Evolutionary conservation across 106 monocot genomes (phyloP), one percentile per base, ranked within the genome.

Genomic region (Xerophyta viscosa): DNA sequence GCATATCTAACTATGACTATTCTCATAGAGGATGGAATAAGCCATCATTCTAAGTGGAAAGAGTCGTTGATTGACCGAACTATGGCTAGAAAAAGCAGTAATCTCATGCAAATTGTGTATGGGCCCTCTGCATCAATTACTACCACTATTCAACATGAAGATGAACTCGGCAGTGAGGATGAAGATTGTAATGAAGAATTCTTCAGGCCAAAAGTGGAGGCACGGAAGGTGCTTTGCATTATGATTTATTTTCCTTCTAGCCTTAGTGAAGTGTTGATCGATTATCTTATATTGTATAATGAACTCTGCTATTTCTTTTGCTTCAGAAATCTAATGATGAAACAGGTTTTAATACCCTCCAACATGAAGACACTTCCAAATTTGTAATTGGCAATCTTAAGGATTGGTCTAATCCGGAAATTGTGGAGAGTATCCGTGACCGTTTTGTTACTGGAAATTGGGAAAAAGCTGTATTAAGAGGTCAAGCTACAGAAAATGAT

Each of bases 361-460:
- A 69, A 66, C 54, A 49, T 46, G 85, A 98, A 65, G 85, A 90
- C 52, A 76, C 70, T 54, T 98, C 98, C 27, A 98, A 90, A 56
- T 79, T 82, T 29, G 2, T 55, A 3, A 70, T 51, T 43, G n/a
- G 12, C 31, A 28, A 54, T 57, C 29, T 81, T 8, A 89, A 76
- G 64, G 90, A 98, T 60, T 98, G 98, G 98, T 74, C 81, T 20
- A 50, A 74, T 57, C 65, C 64, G 72, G 74, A 85, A 13, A 55
- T 82, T 29, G 79, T 83, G 28, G 66, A 30, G 50, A 74, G 65
- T 41, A 79, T 98, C 50, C 77, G 86, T 45, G 86, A 90, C 37
- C 81, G 98, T 26, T 98, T 98, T 77, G 82, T 86, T 24, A 82
- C 98, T 41, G 98, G 89, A 56, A 69, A 91, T 67, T 91, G 85